A percentile compares a stretch with the other conserved stretches of the same genome.
Evolutionary conservation across 2,329 filamentous ascomycete genomes (phyloP).

Genomic region (Pleoardoris graminearum): DNA sequence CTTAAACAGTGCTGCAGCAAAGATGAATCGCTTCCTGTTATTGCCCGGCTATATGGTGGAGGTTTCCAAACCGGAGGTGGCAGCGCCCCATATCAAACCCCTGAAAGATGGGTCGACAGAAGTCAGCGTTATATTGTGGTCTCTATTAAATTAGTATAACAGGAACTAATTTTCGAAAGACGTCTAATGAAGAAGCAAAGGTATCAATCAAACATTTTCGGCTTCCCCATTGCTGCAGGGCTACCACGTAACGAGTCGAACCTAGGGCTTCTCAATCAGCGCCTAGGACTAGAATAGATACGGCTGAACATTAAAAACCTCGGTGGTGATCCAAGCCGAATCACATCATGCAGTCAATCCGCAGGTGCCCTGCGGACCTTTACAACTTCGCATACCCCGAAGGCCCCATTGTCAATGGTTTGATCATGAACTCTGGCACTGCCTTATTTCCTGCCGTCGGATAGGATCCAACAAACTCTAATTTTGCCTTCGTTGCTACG

Average conservation of each 20-base stretch:
- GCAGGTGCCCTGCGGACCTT: constrained; percentile 40
- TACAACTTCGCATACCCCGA: constrained; percentile 49
- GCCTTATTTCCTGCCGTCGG: constrained; percentile 5
- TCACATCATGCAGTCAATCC: constrained; percentile 40
- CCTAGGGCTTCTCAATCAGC: constrained; percentile 41
- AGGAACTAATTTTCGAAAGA: constrained; percentile 24
- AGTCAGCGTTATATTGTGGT: constrained; percentile 30
- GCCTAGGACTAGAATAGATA: constrained; percentile 40
- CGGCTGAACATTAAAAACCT: constrained; percentile 42
- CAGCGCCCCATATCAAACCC: constrained; percentile 41
- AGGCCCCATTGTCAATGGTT: constrained; percentile 51
- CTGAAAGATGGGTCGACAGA: constrained; percentile 21
- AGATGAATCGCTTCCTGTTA: constrained; percentile 43
- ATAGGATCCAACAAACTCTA: constrained; percentile 9
- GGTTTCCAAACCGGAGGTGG: constrained; percentile 49
- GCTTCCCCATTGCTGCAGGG: constrained; percentile 38
- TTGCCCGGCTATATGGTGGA: constrained; percentile 52
- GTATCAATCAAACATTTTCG: constrained; percentile 42
- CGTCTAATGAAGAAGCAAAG: no score
- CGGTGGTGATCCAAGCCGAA: constrained; percentile 39
- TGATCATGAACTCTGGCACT: constrained; percentile 44
- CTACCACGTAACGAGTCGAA: constrained; percentile 32
- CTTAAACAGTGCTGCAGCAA: no score
- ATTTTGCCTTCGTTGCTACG: constrained; percentile 16
- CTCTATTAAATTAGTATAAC: constrained; percentile 39